Conservation (phyloP, 2,329 filamentous ascomycete species). For the Fusarium austroafricanum region DNA sequence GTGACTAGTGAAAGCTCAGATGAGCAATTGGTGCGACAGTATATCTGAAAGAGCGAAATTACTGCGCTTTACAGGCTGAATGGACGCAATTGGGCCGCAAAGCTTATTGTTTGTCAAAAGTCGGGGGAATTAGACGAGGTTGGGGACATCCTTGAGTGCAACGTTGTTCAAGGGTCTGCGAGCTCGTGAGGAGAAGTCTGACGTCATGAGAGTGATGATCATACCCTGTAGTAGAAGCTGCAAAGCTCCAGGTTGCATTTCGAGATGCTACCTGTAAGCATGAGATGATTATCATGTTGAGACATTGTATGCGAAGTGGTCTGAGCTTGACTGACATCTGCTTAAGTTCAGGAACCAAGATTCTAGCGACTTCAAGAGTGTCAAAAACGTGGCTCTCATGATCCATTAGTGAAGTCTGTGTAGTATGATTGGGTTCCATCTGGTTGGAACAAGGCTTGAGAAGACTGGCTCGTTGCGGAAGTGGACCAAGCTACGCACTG, state of each 20-base stretch:
- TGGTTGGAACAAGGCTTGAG: neutral
- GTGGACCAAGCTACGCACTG: neutral
- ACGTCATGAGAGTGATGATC: constrained; percentile 2
- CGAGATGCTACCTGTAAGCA: constrained; percentile 2
- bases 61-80: neutral
- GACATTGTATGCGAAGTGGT: neutral
- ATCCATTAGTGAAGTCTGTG: neutral
- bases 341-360: constrained; percentile 7
- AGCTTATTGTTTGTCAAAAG: neutral
- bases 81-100: neutral
- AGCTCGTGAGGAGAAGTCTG: constrained; percentile 15
- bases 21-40: neutral
- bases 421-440: neutral
- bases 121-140: constrained; percentile 5
- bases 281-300: neutral
- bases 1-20: neutral
- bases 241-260: constrained; percentile 4
- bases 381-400: neutral
- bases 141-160: constrained; percentile 2
- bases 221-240: constrained; percentile 3
- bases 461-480: neutral
- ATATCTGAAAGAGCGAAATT: too few species aligned
- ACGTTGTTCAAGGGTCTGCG: neutral
- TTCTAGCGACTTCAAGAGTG: neutral
- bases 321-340: neutral